phyloP scores from a whole-genome alignment of 1,139 yeast genomes.

The Saccharomyces hybrid region DNA sequence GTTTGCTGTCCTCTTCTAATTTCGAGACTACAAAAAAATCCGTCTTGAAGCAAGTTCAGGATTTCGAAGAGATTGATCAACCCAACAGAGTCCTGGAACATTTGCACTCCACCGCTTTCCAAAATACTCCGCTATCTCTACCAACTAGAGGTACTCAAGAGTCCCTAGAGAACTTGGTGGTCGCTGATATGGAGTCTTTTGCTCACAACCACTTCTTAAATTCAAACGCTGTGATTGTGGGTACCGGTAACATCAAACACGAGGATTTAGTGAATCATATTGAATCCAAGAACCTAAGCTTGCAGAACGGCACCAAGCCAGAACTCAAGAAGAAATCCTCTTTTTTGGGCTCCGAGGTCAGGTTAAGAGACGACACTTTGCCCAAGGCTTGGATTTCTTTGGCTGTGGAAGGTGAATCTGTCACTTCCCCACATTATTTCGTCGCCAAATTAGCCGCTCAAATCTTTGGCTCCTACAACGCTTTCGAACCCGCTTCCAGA shows the following conservation, averaged over 20 bases:
- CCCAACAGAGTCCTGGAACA: constrained; percentile 53
- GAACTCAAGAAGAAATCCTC: constrained; percentile 39
- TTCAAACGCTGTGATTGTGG: constrained; percentile 61
- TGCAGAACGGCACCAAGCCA: constrained; percentile 43
- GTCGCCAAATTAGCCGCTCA: constrained; percentile 69
- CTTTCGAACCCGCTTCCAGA: constrained; percentile 45
- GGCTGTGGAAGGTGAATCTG: constrained; percentile 65
- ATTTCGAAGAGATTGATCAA: constrained; percentile 34
- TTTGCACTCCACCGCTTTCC: constrained; percentile 74
- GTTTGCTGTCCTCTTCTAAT: constrained; percentile 1
- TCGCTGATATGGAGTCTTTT: constrained; percentile 51
- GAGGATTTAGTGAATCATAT: constrained; percentile 59
- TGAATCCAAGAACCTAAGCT: constrained; percentile 37
- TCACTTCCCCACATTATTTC: constrained; percentile 55
- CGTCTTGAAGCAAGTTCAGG: constrained; percentile 35
- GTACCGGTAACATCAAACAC: constrained; percentile 66
- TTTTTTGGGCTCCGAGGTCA: constrained; percentile 77
- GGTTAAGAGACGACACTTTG: constrained; percentile 80
- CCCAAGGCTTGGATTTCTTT: constrained; percentile 72
- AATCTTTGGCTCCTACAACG: constrained; percentile 55
- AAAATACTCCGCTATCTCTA: constrained; percentile 69
- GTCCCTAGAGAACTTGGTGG: constrained; percentile 48
- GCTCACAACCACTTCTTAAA: constrained; percentile 50
- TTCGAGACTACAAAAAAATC: constrained; percentile 33
- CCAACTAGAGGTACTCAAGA: constrained; percentile 70